These are phyloP conservation scores for Pyrus hybrid DNA, from an alignment of 331 rosid species.

Conservation along the genomic window DNA sequence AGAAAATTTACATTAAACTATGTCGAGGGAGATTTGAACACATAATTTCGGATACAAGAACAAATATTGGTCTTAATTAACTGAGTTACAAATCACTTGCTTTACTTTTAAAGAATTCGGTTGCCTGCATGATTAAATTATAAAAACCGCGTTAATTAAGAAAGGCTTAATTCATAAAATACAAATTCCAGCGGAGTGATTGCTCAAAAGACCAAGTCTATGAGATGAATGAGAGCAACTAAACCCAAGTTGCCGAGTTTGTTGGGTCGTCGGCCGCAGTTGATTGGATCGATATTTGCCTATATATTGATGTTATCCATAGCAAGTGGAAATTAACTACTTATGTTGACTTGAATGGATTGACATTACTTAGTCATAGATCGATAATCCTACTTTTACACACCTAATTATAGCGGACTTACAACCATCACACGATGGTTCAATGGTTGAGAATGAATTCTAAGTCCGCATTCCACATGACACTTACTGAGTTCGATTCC, in stretches of 20 bases:
- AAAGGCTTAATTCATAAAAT: not conserved
- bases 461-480: no score
- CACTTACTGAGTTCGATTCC: accelerated
- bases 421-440: no score
- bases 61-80: no score
- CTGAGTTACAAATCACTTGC: no score
- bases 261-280: not conserved
- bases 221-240: not conserved
- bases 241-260: not conserved
- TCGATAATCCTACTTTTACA: not conserved
- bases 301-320: not conserved
- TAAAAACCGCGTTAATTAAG: not conserved
- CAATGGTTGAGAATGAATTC: no score
- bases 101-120: no score
- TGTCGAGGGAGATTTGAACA: no score
- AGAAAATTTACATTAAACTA: no score
- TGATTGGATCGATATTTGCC: not conserved
- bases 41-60: no score
- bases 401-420: no score
- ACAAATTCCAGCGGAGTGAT: not conserved
- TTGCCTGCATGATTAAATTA: no score
- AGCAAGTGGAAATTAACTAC: not conserved
- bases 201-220: not conserved
- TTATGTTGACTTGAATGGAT: not conserved
- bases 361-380: not conserved